Evolutionary conservation across 768 basidiomycete genomes (phyloP).

Genomic region (Pholiota conissans): DNA sequence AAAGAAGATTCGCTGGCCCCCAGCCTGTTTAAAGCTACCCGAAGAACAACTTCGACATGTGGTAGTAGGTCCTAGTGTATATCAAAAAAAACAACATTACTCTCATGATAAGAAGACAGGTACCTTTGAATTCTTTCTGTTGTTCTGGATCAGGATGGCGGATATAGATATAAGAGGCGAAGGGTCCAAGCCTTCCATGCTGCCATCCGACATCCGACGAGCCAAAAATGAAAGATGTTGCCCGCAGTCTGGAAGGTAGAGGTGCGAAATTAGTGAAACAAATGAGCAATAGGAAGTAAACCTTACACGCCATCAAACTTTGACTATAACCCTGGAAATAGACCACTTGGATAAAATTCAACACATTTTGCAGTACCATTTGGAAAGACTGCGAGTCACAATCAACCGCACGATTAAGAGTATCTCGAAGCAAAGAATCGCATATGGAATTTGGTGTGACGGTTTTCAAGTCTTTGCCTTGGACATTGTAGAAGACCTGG

Average conservation of each 20-base stretch:
- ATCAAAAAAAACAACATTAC: conserved; percentile 3
- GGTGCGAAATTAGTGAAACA: not conserved
- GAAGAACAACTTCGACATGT: conserved; percentile 60
- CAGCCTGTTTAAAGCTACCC: conserved; percentile 51
- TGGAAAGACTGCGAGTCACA: conserved; percentile 52
- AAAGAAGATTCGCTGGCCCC: conserved; percentile 43
- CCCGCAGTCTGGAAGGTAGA: conserved; percentile 47
- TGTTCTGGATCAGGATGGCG: conserved; percentile 55
- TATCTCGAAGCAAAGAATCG: conserved; percentile 58
- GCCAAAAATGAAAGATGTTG: conserved; percentile 52
- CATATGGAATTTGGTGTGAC: conserved; percentile 33
- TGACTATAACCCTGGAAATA: conserved; percentile 51
- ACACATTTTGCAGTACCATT: conserved; percentile 55
- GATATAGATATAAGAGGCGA: conserved; percentile 55
- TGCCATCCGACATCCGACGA: conserved; percentile 58
- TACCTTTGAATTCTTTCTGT: conserved; percentile 59
- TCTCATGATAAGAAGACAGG: not conserved
- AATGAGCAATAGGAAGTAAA: not conserved
- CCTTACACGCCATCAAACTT: conserved; percentile 59
- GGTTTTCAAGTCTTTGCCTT: conserved; percentile 29
- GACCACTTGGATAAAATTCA: conserved; percentile 56
- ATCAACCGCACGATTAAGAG: conserved; percentile 47
- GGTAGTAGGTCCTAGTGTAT: conserved; percentile 53
- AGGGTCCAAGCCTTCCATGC: conserved; percentile 48
- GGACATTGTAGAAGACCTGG: conserved; percentile 41